Evolutionary conservation across 208 protist genomes (phyloP).

Genomic region (Trichomonas vaginalis): DNA sequence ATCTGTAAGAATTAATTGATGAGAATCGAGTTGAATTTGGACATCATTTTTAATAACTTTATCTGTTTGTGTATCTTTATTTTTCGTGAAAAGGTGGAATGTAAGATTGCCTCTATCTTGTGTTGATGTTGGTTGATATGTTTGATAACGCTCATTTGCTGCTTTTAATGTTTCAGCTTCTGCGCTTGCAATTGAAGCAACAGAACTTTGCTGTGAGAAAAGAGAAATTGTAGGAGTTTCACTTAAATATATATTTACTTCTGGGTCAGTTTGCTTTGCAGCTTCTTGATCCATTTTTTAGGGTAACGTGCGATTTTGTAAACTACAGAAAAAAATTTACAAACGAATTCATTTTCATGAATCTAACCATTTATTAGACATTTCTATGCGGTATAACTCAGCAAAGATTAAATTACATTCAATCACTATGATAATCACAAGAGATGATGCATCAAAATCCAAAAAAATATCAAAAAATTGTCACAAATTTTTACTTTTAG

Average conservation of each 20-base stretch:
- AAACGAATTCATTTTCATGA: no score
- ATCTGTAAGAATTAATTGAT: not conserved
- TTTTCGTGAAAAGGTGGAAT: not conserved
- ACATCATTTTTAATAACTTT: not conserved
- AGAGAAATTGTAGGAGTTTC: not conserved
- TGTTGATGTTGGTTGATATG: not conserved
- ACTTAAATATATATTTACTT: not conserved
- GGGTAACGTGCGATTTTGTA: not conserved
- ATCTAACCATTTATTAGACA: no score
- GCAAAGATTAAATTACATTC: no score
- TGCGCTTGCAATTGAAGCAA: not conserved
- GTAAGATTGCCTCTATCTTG: not conserved
- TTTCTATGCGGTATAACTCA: no score
- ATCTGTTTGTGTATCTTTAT: conserved; percentile 11
- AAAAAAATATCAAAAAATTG: no score
- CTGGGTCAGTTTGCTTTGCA: not conserved
- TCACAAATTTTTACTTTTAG: no score
- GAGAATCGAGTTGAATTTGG: not conserved
- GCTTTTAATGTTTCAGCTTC: not conserved
- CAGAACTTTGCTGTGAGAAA: not conserved
- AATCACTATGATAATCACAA: no score
- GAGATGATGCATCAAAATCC: no score
- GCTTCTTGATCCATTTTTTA: not conserved
- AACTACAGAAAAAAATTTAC: not conserved
- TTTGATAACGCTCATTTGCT: not conserved